Conservation (phyloP, 1,284 basidiomycete genomes). For the Microbotryomycetes sp. region DNA sequence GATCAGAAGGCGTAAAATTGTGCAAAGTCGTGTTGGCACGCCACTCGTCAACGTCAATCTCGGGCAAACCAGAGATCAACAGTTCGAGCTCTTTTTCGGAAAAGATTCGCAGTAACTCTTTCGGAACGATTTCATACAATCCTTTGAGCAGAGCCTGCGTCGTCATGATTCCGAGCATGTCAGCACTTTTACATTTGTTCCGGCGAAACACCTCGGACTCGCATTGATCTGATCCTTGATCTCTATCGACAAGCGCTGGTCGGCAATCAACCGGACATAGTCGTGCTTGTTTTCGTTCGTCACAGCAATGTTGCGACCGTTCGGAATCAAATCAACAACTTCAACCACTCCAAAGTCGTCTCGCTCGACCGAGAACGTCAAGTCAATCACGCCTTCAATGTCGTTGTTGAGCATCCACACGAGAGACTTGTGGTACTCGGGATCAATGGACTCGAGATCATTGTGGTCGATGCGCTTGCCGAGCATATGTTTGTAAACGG, state of each 20-base stretch:
- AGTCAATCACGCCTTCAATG: conserved; percentile 58
- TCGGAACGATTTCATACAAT: conserved; percentile 93
- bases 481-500: conserved; percentile 85
- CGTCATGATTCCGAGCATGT: not conserved
- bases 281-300: conserved; percentile 95
- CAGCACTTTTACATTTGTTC: too few relatives aligned
- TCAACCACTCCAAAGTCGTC: conserved; percentile 90
- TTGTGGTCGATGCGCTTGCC: conserved; percentile 85
- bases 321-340: conserved; percentile 75
- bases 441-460: conserved; percentile 93
- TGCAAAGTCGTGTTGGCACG: conserved; percentile 78
- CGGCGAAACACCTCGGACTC: not conserved
- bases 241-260: conserved; percentile 86
- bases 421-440: conserved; percentile 88
- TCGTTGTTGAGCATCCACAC: conserved; percentile 89
- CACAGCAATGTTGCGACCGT: conserved; percentile 71
- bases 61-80: conserved; percentile 60
- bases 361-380: conserved; percentile 83
- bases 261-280: conserved; percentile 84
- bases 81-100: conserved; percentile 94
- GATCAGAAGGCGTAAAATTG: conserved; percentile 54
- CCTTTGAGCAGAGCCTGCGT: conserved; percentile 73
- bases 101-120: conserved; percentile 70
- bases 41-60: conserved; percentile 98
- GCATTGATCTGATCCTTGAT: conserved; percentile 82